These are phyloP conservation scores for Epichloe typhina DNA, from an alignment of 2,329 filamentous ascomycete genomes.

Conservation along the genomic window DNA sequence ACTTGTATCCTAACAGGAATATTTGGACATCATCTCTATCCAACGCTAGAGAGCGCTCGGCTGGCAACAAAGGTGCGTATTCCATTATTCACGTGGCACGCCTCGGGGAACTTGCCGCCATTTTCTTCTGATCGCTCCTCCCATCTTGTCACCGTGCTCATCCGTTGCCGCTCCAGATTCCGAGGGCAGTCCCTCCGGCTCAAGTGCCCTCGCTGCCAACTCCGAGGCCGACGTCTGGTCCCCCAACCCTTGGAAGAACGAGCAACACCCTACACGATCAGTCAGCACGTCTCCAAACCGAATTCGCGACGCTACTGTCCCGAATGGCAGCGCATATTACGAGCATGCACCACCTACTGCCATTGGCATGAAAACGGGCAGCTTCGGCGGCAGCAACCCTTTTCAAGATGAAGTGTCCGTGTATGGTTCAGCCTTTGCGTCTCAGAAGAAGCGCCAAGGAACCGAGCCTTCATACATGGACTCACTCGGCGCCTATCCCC, in stretches of 20 bases:
- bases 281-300: slow-evolving; percentile 47
- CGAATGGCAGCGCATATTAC: slow-evolving; percentile 32
- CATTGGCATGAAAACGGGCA: slow-evolving; percentile 25
- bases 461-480: slow-evolving; percentile 29
- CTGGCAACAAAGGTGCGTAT: slow-evolving; percentile 34
- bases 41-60: slow-evolving; percentile 28
- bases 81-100: not conserved
- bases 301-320: slow-evolving; percentile 33
- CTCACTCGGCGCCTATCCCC: slow-evolving; percentile 14
- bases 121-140: slow-evolving; percentile 1
- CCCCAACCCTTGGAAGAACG: slow-evolving; percentile 46
- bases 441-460: slow-evolving; percentile 19
- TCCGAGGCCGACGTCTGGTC: slow-evolving; percentile 55
- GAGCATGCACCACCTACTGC: slow-evolving; percentile 30
- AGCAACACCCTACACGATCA: slow-evolving; percentile 29
- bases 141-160: slow-evolving; percentile 5
- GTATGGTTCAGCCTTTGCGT: slow-evolving; percentile 14
- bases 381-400: slow-evolving; percentile 12
- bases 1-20: slow-evolving; percentile 22
- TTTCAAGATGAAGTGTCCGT: slow-evolving; percentile 13
- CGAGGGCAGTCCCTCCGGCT: slow-evolving; percentile 43
- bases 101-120: not conserved
- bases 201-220: slow-evolving; percentile 52
- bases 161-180: slow-evolving; percentile 11
- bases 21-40: slow-evolving; percentile 28